These are phyloP conservation scores for Botryobasidium botryosum DNA, from an alignment of 768 basidiomycete species.

Conservation along the genomic window DNA sequence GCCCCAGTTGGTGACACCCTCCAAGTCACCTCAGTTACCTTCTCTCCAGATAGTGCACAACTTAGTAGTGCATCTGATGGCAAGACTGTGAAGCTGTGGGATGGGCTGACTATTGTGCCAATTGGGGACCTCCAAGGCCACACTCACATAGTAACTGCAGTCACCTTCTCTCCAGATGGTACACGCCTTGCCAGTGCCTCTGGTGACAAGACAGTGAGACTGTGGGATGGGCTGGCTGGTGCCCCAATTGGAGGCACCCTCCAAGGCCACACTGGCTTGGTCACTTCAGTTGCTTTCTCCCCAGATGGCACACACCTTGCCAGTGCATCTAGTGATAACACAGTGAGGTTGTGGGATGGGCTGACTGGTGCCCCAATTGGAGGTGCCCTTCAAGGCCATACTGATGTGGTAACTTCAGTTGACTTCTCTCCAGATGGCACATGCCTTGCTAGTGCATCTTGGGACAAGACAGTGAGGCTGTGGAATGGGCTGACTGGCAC, in stretches of 20 bases:
- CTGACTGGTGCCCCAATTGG: background rate
- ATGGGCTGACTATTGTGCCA: background rate
- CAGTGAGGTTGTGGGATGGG: background rate
- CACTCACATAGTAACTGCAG: background rate
- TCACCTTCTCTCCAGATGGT: slow-evolving; percentile 5
- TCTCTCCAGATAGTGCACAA: slow-evolving; percentile 1
- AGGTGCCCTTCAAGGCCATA: background rate
- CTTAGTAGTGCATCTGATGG: background rate
- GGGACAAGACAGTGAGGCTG: background rate
- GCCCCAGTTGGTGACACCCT: background rate
- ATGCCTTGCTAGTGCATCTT: background rate
- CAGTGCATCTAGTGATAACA: background rate
- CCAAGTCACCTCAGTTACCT: background rate
- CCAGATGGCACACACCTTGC: background rate
- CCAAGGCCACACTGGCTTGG: background rate
- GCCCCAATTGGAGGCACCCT: too few species aligned
- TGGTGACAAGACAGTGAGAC: slow-evolving; percentile 1
- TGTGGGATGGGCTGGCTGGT: slow-evolving; percentile 8
- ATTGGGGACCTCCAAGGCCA: background rate
- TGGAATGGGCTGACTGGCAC: background rate
- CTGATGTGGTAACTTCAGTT: background rate
- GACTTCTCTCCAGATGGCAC: slow-evolving; percentile 1
- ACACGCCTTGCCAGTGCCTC: background rate
- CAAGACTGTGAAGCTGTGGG: slow-evolving; percentile 4
- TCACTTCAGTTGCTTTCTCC: background rate